Evolutionary conservation across 2,329 filamentous ascomycete genomes (phyloP).

Genomic region (Cordyceps javanica): DNA sequence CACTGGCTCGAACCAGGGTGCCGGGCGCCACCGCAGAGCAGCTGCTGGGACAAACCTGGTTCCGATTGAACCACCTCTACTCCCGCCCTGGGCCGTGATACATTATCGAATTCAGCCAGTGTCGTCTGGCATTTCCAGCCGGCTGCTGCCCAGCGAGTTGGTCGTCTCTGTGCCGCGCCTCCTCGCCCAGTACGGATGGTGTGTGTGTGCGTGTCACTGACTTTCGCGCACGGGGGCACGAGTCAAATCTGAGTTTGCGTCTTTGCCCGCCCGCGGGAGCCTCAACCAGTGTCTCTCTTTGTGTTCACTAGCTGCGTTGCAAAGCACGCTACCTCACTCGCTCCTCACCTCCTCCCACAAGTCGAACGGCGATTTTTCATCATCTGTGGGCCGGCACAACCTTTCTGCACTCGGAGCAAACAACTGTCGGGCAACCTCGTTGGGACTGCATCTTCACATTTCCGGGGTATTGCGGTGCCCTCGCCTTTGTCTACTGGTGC

Average conservation of each 20-base stretch:
- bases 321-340: neutral
- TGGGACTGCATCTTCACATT: neutral
- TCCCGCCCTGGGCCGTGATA: neutral
- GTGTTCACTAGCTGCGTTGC: neutral
- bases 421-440: neutral
- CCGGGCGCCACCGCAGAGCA: neutral
- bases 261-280: constrained; percentile 1
- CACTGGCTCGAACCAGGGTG: constrained; percentile 4
- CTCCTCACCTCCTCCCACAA: neutral
- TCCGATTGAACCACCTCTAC: constrained; percentile 4
- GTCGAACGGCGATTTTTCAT: neutral
- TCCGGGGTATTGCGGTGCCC: neutral
- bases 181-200: neutral
- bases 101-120: neutral
- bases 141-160: neutral
- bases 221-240: constrained; percentile 7
- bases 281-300: neutral
- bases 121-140: neutral
- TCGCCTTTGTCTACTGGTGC: neutral
- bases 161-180: neutral
- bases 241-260: constrained; percentile 8
- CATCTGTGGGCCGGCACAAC: neutral
- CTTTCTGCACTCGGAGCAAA: neutral
- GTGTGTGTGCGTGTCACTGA: constrained; percentile 1
- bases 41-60: neutral